Base-by-base conservation (phyloP, 257 asterid genomes). In the Solanum lycopersicoides region DNA sequence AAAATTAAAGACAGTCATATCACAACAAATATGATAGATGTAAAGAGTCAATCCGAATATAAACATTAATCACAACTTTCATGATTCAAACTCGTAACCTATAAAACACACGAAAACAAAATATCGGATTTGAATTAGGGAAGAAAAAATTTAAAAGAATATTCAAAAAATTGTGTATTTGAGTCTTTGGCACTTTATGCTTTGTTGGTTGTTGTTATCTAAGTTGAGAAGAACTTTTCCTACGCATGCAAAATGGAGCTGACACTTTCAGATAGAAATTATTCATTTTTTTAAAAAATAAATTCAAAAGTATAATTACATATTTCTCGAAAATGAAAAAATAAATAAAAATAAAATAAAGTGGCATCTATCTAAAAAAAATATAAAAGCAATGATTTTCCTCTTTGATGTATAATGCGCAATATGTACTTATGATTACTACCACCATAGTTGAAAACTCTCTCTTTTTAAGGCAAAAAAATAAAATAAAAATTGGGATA, bases 201-300 rank as follows among this genome's bases (percentile, higher is more conserved):
- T 47, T 80, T 80, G 66, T 50, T 79, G 21, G n/a, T 77, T n/a
- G 63, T 77, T 7, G 37, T 15, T 47, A 80, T 53, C 39, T 83
- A 73, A 53, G 41, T 30, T 39, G 32, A 30, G 44, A 63, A 82
- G 3, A 21, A 9, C 82, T 18, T 68, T 88, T 88, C 86, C 63
- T 85, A 85, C 90, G 92, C 90, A 88, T 90, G 92, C 92, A 83
- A 80, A 56, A 35, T 84, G 66, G 84, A 83, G 56, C 88, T 88
- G 91, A 86, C 89, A 88, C 77, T 85, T 83, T 11, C 88, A 84
- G 76, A 74, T 74, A 76, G 60, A 80, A 42, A 37, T 66, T 68
- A 45, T 47, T 14, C 3, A 69, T 30, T 32, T 28, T 56, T 71
- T 45, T 11, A 25, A 37, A 37, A 35, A 37, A 68, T 12, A 69